These are phyloP conservation scores for Adenanthera pavonina DNA, from an alignment of 306 rosid genomes.

Conservation along the genomic window DNA sequence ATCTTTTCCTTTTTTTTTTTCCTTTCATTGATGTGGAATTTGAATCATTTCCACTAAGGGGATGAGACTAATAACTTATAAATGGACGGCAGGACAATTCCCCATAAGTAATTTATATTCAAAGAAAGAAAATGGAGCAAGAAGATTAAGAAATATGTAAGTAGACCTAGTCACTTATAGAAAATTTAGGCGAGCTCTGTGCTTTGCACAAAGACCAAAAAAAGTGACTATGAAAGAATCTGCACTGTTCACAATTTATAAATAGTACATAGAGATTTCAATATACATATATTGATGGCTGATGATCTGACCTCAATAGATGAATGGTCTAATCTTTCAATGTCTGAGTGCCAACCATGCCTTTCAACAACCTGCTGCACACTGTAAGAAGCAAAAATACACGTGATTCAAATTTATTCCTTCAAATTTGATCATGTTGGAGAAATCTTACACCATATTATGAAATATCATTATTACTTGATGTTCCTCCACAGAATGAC, in stretches of 20 bases:
- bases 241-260: too few species aligned
- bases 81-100: too few species aligned
- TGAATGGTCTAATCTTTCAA: background rate
- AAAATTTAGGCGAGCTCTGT: too few species aligned
- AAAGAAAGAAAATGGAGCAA: background rate
- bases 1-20: background rate
- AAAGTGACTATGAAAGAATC: too few species aligned
- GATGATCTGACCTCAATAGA: background rate
- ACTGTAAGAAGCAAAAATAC: background rate
- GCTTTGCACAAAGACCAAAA: too few species aligned
- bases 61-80: too few species aligned
- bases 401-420: background rate
- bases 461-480: background rate
- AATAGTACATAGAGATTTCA: too few species aligned
- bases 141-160: background rate
- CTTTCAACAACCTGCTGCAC: background rate
- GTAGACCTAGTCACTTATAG: background rate
- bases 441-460: background rate
- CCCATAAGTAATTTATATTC: too few species aligned
- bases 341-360: background rate
- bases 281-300: too few species aligned
- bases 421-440: background rate
- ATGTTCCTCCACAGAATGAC: background rate
- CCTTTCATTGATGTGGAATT: too few species aligned
- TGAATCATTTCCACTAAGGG: background rate